phyloP scores from a whole-genome alignment of 805 yeast species.

The Clavispora phyllophila region DNA sequence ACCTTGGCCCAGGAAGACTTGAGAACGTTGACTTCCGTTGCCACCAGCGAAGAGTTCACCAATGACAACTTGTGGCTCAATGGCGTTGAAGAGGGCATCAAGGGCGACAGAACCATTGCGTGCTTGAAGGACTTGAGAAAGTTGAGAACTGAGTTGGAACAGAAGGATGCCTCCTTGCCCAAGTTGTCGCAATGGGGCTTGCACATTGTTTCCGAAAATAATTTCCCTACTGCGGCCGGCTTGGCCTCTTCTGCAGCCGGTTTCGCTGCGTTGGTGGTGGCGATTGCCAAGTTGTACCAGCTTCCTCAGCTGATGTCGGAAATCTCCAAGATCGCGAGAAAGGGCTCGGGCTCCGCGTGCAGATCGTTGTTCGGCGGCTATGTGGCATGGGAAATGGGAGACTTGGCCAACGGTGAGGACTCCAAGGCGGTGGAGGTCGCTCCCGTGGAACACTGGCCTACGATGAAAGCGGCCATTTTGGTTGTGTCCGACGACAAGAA shows the following conservation, averaged over 20 bases:
- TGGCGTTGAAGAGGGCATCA: slow-evolving; percentile 72
- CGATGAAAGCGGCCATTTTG: slow-evolving; percentile 81
- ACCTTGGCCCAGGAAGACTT: slow-evolving; percentile 88
- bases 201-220: slow-evolving; percentile 86
- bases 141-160: slow-evolving; percentile 61
- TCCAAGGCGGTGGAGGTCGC: slow-evolving; percentile 93
- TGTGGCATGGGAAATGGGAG: slow-evolving; percentile 99
- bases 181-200: slow-evolving; percentile 59
- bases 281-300: slow-evolving; percentile 80
- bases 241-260: slow-evolving; percentile 98
- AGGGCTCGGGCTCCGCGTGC: slow-evolving; percentile 98
- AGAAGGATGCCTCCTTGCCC: slow-evolving; percentile 48
- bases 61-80: slow-evolving; percentile 79
- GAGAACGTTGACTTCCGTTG: slow-evolving; percentile 86
- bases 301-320: slow-evolving; percentile 84
- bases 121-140: slow-evolving; percentile 72
- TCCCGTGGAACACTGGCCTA: slow-evolving; percentile 82
- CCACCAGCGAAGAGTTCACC: slow-evolving; percentile 52
- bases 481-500: slow-evolving; percentile 93
- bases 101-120: slow-evolving; percentile 58
- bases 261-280: slow-evolving; percentile 88
- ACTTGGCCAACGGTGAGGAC: slow-evolving; percentile 69
- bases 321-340: slow-evolving; percentile 89
- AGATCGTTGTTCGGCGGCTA: slow-evolving; percentile 95
- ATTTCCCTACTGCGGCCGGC: slow-evolving; percentile 99